Conservation (phyloP, 2,329 filamentous ascomycete species). For the Sarocladiaceae sp. region DNA sequence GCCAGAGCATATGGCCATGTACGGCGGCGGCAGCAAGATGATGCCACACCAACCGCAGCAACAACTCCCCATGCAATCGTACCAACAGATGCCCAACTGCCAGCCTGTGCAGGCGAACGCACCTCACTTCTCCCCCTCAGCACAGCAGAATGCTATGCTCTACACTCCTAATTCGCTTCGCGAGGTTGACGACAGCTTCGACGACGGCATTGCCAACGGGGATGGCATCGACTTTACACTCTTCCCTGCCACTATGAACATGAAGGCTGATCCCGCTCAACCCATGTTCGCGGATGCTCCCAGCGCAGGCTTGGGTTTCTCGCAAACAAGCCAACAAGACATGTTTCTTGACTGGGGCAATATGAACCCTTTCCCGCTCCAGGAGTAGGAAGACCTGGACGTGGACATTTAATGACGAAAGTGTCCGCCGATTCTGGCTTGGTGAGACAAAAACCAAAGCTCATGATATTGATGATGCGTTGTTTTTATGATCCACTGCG, state of each 20-base stretch:
- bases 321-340: slow-evolving; percentile 48
- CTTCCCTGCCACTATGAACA: slow-evolving; percentile 42
- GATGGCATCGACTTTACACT: slow-evolving; percentile 61
- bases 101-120: slow-evolving; percentile 17
- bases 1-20: slow-evolving; percentile 24
- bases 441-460: background rate
- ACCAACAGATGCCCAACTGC: slow-evolving; percentile 7
- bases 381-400: slow-evolving; percentile 20
- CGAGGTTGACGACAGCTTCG: slow-evolving; percentile 63
- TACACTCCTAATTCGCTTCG: slow-evolving; percentile 60
- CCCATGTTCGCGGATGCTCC: slow-evolving; percentile 47
- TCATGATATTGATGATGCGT: slow-evolving; percentile 3
- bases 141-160: slow-evolving; percentile 64
- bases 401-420: slow-evolving; percentile 2
- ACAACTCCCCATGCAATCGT: slow-evolving; percentile 28
- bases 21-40: slow-evolving; percentile 42
- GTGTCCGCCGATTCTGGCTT: background rate
- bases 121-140: slow-evolving; percentile 63
- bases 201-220: slow-evolving; percentile 41
- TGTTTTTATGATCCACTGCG: background rate
- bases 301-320: slow-evolving; percentile 47
- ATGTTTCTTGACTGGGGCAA: slow-evolving; percentile 43
- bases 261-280: slow-evolving; percentile 33
- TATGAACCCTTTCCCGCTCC: slow-evolving; percentile 27
- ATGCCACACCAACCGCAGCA: slow-evolving; percentile 28